phyloP scores from a whole-genome alignment of 805 yeast species.

The Cyberlindnera euphorbiiphila region DNA sequence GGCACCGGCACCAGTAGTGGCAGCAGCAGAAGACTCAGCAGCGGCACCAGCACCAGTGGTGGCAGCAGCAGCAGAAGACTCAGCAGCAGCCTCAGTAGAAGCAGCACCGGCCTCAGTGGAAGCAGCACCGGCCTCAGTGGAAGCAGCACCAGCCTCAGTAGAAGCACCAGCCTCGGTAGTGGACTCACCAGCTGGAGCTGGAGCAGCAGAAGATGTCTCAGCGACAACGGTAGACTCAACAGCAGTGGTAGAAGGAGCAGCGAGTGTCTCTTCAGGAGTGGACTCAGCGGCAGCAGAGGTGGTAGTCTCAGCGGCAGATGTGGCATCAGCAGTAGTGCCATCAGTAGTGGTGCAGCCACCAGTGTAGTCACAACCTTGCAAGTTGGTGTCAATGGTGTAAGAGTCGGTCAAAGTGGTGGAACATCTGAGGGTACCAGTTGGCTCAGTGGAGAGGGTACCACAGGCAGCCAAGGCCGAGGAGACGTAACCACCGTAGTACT shows the following conservation, averaged over 20 bases:
- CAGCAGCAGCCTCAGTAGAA: slow-evolving; percentile 29
- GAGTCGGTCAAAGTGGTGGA: too few relatives aligned
- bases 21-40: slow-evolving; percentile 10
- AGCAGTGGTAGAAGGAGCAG: too few relatives aligned
- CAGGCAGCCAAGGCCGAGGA: slow-evolving; percentile 31
- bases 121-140: slow-evolving; percentile 16
- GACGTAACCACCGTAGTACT: slow-evolving; percentile 31
- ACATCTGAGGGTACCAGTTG: slow-evolving; percentile 32
- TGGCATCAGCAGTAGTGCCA: too few relatives aligned
- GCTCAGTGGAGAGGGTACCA: slow-evolving; percentile 27
- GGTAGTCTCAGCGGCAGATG: slow-evolving; percentile 2
- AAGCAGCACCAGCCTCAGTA: slow-evolving; percentile 16
- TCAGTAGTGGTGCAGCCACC: slow-evolving; percentile 25
- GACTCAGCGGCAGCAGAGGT: too few relatives aligned
- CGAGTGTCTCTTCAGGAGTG: too few relatives aligned
- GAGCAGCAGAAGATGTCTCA: too few relatives aligned
- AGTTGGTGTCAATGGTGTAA: too few relatives aligned
- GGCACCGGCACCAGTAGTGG: too few relatives aligned
- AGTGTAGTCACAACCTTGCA: too few relatives aligned
- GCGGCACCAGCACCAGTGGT: slow-evolving; percentile 3
- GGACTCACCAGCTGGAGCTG: slow-evolving; percentile 13
- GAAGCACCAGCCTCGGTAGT: slow-evolving; percentile 14
- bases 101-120: slow-evolving; percentile 28
- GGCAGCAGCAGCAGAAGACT: slow-evolving; percentile 5
- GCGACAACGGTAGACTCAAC: too few relatives aligned